Evolutionary conservation across 2,329 filamentous ascomycete genomes (phyloP), one percentile per base, ranked within the genome.

Genomic region (Microascus cirrosus): DNA sequence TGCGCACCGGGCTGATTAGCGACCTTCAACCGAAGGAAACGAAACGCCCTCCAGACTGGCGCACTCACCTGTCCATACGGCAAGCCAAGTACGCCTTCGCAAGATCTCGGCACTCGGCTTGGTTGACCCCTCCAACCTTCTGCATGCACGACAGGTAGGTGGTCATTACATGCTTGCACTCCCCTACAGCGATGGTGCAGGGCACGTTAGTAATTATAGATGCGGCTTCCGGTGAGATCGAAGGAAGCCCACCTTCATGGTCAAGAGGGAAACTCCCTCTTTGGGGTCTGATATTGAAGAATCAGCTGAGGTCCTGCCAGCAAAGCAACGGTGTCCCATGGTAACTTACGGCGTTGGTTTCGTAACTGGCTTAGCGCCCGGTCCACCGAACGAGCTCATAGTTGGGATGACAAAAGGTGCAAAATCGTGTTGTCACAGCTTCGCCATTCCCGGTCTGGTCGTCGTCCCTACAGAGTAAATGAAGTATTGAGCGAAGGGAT

Each of bases 261-360:
- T 97, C 93, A 58, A 97, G 83, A n/a, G 93, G 93, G 68, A 97
- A 97, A 66, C 90, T 95, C 58, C 93, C 93, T 65, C 92, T 85
- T 70, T 96, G 89, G 5, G 93, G 93, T 59, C 90, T 94, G 13
- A 51, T 24, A 22, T 48, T 20, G 15, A 48, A 22, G 20, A 12
- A 22, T 56, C 36, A 56, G 54, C 28, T 36, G 22, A 39, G 54
- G n/a, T 45, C 24, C 39, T 48, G 36, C 10, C 7, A n/a, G 25
- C 3, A 39, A 15, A n/a, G 7, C 57, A 22, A 34, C 50, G 22
- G 15, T n/a, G 20, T 22, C 8, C 5, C 28, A 15, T 52, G 2
- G 24, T 48, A 39, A 77, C 84, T 71, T 74, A 88, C 82, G 88
- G 88, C 24, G 79, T 84, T 57, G 88, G 88, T 69, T 88, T 90